Conservation (phyloP, 2,329 filamentous ascomycete species). For the Hymenoscyphus scutula region DNA sequence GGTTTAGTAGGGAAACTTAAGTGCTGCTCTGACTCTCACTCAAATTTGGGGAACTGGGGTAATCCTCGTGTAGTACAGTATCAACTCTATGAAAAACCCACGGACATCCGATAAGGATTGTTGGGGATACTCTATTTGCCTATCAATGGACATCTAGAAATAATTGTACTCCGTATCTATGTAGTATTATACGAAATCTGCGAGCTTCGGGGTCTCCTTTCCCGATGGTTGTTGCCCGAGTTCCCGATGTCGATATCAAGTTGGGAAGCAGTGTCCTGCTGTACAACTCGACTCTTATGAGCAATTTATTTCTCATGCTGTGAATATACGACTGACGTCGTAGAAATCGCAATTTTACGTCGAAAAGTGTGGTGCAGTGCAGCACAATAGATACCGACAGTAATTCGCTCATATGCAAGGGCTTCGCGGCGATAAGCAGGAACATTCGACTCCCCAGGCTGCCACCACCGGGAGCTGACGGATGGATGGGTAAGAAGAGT, state of each 20-base stretch:
- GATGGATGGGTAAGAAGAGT: too few relatives aligned
- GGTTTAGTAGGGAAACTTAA: background rate
- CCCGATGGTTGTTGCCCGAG: background rate
- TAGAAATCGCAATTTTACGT: background rate
- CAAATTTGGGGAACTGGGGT: background rate
- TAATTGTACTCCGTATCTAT: too few relatives aligned
- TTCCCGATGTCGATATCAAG: background rate
- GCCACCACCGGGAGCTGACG: too few relatives aligned
- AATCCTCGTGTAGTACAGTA: background rate
- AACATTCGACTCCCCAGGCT: too few relatives aligned
- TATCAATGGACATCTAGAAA: too few relatives aligned
- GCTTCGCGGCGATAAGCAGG: too few relatives aligned
- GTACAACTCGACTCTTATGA: background rate
- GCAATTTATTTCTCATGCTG: background rate
- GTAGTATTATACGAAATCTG: background rate
- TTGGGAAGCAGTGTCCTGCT: background rate
- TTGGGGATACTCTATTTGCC: background rate
- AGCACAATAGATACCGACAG: too few relatives aligned
- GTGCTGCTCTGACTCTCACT: background rate
- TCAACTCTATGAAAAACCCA: background rate
- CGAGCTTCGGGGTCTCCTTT: background rate
- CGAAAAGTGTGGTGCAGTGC: too few relatives aligned
- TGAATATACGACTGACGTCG: background rate
- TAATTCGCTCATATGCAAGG: too few relatives aligned
- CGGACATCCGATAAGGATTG: background rate